Evolutionary conservation across 2,329 filamentous ascomycete species (phyloP).

Genomic region (Penicillium occitanis): DNA sequence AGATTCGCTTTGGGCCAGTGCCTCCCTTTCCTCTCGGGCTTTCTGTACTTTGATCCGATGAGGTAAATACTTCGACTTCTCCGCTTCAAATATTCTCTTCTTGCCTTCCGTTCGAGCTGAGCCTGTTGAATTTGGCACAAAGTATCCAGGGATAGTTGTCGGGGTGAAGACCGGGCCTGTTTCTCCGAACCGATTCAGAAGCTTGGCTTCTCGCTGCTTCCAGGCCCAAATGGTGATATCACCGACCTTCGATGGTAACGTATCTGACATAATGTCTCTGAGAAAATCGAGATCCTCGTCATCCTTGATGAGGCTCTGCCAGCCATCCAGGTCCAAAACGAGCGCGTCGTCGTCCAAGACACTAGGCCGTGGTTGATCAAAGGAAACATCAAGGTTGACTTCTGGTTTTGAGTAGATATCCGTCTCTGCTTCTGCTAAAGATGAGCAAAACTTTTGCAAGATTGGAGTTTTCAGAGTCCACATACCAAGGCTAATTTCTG

Average conservation of each 20-base stretch:
- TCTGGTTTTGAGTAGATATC: conserved; percentile 41
- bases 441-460: neutral
- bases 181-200: conserved; percentile 61
- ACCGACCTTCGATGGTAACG: conserved; percentile 51
- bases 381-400: conserved; percentile 62
- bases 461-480: neutral
- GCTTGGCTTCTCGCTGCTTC: conserved; percentile 71
- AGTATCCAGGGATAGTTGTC: conserved; percentile 65
- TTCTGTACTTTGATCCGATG: conserved; percentile 96
- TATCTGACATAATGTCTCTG: conserved; percentile 51
- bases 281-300: conserved; percentile 64
- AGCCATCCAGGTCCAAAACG: conserved; percentile 68
- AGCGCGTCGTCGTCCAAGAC: conserved; percentile 65
- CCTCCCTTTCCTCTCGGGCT: conserved; percentile 85
- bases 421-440: neutral
- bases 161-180: conserved; percentile 54
- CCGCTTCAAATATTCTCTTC: conserved; percentile 92
- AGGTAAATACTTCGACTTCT: conserved; percentile 96
- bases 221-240: conserved; percentile 66
- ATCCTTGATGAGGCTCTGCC: conserved; percentile 68
- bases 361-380: conserved; percentile 60
- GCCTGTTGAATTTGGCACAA: conserved; percentile 81
- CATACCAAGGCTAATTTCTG: conserved; percentile 15
- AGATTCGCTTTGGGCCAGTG: conserved; percentile 63
- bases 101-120: conserved; percentile 88